Evolutionary conservation across 179 eudicot genomes (phyloP).

Genomic region (Silene coronaria): DNA sequence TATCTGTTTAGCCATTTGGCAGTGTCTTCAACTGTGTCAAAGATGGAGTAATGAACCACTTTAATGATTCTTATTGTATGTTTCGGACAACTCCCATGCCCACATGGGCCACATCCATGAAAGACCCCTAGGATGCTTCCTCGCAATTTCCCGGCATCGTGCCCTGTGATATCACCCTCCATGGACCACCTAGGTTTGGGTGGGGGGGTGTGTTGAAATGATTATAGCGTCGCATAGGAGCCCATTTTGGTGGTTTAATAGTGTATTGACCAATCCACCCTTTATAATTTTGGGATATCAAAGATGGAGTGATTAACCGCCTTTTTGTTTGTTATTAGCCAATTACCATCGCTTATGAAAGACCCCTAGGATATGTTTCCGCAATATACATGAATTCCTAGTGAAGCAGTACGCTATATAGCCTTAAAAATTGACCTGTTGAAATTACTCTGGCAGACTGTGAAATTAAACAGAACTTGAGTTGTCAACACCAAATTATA

Average conservation of each 20-base stretch:
- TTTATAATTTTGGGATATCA: background rate
- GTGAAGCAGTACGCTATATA: too few species aligned
- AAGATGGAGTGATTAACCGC: background rate
- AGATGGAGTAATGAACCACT: background rate
- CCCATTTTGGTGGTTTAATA: background rate
- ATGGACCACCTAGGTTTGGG: background rate
- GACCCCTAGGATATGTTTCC: too few species aligned
- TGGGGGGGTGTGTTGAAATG: background rate
- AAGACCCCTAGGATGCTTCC: background rate
- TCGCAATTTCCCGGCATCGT: background rate
- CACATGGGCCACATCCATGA: background rate
- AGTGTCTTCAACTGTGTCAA: background rate
- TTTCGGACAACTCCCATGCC: background rate
- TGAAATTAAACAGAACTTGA: too few species aligned
- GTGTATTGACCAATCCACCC: background rate
- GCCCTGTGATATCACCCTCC: background rate
- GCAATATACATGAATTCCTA: too few species aligned
- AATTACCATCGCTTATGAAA: too few species aligned
- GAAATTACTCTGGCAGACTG: too few species aligned
- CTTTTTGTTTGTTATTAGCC: too few species aligned
- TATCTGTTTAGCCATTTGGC: too few species aligned
- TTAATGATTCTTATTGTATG: background rate
- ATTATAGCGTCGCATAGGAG: too few species aligned
- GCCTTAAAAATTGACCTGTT: too few species aligned
- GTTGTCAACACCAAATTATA: too few species aligned